Percentiles rank a stretch among this genome's conserved stretches.
Conservation (phyloP, 768 basidiomycete genomes). For the Rhizopogon salebrosus region DNA sequence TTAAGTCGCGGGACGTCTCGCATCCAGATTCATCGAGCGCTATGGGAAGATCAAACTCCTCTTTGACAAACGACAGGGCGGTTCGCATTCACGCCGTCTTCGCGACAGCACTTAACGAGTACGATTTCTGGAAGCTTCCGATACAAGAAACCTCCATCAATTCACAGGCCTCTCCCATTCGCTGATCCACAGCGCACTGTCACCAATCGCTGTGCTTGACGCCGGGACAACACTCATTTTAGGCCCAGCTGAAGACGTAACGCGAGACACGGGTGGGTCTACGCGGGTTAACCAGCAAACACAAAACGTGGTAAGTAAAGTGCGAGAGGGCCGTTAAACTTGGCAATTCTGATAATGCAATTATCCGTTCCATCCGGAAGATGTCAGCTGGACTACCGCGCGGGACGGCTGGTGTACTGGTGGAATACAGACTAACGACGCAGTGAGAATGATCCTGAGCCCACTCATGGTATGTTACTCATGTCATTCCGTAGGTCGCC, state of each 20-base stretch:
- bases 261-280: constrained; percentile 34
- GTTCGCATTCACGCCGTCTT: constrained; percentile 36
- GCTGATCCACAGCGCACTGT: constrained; percentile 33
- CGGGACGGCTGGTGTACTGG: constrained; percentile 49
- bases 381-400: constrained; percentile 42
- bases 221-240: constrained; percentile 57
- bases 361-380: constrained; percentile 45
- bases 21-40: constrained; percentile 40
- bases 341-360: constrained; percentile 30
- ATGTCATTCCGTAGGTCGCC: constrained; percentile 29
- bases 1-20: constrained; percentile 23
- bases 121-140: constrained; percentile 59
- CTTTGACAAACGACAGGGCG: constrained; percentile 26
- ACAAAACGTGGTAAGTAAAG: constrained; percentile 43
- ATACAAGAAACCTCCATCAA: constrained; percentile 42
- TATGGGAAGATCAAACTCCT: constrained; percentile 44
- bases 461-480: constrained; percentile 1
- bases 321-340: constrained; percentile 46
- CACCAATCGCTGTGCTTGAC: constrained; percentile 55
- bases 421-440: constrained; percentile 50
- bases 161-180: constrained; percentile 37
- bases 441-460: constrained; percentile 21
- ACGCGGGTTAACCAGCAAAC: constrained; percentile 30
- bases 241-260: constrained; percentile 49
- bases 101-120: constrained; percentile 26